Conservation (phyloP, 306 rosid genomes). For the Myrica gale region DNA sequence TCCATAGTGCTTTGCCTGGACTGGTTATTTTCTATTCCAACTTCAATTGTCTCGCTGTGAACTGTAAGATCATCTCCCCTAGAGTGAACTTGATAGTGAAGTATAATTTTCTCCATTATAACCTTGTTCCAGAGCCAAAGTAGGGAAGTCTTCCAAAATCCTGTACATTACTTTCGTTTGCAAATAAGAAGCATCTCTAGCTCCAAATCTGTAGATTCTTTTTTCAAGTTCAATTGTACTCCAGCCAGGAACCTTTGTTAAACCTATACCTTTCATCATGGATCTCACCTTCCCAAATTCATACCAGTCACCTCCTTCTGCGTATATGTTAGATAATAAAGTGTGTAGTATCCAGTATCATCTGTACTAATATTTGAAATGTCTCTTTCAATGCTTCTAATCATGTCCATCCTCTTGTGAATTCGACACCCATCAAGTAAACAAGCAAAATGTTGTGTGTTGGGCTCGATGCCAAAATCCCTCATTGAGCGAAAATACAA, state of each 20-base stretch:
- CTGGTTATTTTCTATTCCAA: conserved; percentile 15
- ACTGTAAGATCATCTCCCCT: conserved; percentile 17
- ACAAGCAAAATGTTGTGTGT: conserved; percentile 66
- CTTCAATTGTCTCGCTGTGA: conserved; percentile 24
- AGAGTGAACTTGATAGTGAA: conserved; percentile 21
- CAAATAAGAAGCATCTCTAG: conserved; percentile 58
- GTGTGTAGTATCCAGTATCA: conserved; percentile 90
- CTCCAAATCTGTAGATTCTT: conserved; percentile 65
- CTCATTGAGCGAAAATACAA: conserved; percentile 55
- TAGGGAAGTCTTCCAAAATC: conserved; percentile 45
- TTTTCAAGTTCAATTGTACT: conserved; percentile 72
- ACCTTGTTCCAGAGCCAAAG: conserved; percentile 49
- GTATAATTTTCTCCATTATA: conserved; percentile 35
- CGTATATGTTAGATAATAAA: conserved; percentile 77
- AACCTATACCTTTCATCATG: conserved; percentile 63
- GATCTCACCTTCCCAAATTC: conserved; percentile 75
- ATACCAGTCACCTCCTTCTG: conserved; percentile 82
- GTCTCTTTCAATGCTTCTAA: conserved; percentile 47
- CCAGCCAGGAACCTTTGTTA: conserved; percentile 81
- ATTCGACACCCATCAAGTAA: conserved; percentile 86
- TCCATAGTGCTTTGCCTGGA: conserved; percentile 11
- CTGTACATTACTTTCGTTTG: conserved; percentile 44
- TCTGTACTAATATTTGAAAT: conserved; percentile 48
- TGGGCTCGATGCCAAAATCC: conserved; percentile 57
- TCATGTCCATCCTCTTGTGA: conserved; percentile 63